These are phyloP conservation scores for Boehmeria nivea DNA, from an alignment of 306 rosid species.

Conservation along the genomic window DNA sequence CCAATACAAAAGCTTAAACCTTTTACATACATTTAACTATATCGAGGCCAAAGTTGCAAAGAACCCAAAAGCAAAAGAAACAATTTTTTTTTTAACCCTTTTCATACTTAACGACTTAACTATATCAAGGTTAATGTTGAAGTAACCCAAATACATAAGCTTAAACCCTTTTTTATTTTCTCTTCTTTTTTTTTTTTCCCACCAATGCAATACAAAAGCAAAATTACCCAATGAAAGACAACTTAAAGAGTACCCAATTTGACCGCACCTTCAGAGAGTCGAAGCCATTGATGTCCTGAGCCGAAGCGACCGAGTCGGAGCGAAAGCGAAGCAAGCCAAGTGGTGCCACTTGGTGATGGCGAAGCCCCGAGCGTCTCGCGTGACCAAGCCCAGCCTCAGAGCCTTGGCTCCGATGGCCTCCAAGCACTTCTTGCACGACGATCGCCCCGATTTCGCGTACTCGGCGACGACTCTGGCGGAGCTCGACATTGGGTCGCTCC, in stretches of 20 bases:
- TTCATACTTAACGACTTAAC: too few species aligned
- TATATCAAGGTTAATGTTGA: too few species aligned
- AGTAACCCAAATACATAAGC: too few species aligned
- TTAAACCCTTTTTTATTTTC: too few species aligned
- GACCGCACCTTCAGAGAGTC: conserved; percentile 44
- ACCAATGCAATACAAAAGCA: not conserved
- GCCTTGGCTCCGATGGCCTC: conserved; percentile 29
- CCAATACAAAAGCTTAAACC: too few species aligned
- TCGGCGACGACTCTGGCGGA: conserved; percentile 28
- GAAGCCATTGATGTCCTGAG: conserved; percentile 44
- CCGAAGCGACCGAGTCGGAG: conserved; percentile 15
- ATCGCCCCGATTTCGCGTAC: conserved; percentile 56
- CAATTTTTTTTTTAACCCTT: too few species aligned
- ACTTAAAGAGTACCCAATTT: not conserved
- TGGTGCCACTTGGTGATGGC: conserved; percentile 71
- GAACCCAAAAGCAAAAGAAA: not conserved
- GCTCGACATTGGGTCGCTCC: too few species aligned
- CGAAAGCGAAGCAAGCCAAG: conserved; percentile 44
- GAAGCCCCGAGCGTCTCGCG: conserved; percentile 33
- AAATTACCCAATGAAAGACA: not conserved
- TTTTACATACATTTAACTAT: too few species aligned
- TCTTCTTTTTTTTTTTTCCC: not conserved
- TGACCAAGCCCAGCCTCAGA: conserved; percentile 47
- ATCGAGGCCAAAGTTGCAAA: too few species aligned
- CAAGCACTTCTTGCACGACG: conserved; percentile 61